Base-by-base conservation (phyloP, 805 yeast genomes). In the Candida maesae region DNA sequence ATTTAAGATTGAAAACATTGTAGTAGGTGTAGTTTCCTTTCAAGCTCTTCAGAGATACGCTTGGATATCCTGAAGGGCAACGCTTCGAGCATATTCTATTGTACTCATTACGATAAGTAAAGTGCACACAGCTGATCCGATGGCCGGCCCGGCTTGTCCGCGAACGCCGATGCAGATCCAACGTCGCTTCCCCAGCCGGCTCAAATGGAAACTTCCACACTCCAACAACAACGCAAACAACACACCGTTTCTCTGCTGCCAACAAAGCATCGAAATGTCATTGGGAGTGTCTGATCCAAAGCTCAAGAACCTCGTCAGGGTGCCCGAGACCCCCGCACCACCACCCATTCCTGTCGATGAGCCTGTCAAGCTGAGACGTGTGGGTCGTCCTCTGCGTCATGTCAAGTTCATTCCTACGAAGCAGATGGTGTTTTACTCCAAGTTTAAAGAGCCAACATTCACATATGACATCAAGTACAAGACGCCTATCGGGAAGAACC, bases 391-490 rank as follows among this genome's bases (percentile, higher is more conserved):
- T 1, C 49, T 68, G 27, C 75, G 81, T 40, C 78, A 75, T 46
- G 70, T 78, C 33, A 68, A 67, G 42, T 61, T 67, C 48, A 63
- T 75, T 24, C 78, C 82, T 12, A 68, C 76, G 6, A 79, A 61
- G 52, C 71, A 60, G 53, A 69, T 45, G 53, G 71, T 51, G 50
- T 74, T 67, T 39, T 66, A 56, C 48, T 66, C 73, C 13, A 65
- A 60, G 44, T 35, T 54, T 37, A 64, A 63, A 20, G 62, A 63
- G 14, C 60, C 67, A 13, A 58, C 56, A 14, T 67, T 80, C 51
- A 75, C 77, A 26, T 79, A 79, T 56, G 74, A 75, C 47, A 71
- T 74, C 49, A 70, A 69, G 30, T 68, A 75, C 35, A 68, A 68
- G 21, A 53, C 71, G 17, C 84, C 82, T 3, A 61, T 79, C 35